These are phyloP conservation scores for Gliomastix tumulicola DNA, from an alignment of 2,329 filamentous ascomycete genomes.

Conservation along the genomic window DNA sequence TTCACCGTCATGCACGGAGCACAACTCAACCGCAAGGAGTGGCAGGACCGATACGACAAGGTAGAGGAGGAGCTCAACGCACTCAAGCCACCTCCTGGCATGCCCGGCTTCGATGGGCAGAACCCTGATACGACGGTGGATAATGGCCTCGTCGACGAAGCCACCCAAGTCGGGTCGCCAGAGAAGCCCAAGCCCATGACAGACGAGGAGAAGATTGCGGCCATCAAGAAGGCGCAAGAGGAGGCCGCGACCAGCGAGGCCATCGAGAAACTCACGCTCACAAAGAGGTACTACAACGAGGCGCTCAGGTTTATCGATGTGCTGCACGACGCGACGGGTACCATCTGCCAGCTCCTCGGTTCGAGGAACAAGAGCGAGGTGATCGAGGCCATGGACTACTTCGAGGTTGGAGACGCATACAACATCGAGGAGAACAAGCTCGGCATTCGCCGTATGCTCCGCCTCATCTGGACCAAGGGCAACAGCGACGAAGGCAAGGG, in stretches of 20 bases:
- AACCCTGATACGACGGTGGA: constrained; percentile 60
- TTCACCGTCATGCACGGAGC: constrained; percentile 90
- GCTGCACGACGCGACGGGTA: constrained; percentile 72
- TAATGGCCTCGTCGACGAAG: constrained; percentile 75
- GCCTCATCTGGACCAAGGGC: constrained; percentile 98
- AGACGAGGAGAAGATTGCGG: constrained; percentile 69
- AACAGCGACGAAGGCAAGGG: constrained; percentile 99
- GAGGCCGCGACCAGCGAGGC: constrained; percentile 85
- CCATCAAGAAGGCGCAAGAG: constrained; percentile 72
- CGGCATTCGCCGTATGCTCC: constrained; percentile 91
- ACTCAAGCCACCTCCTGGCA: constrained; percentile 72
- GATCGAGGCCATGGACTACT: constrained; percentile 98
- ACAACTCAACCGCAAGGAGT: constrained; percentile 77
- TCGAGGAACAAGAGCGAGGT: constrained; percentile 98
- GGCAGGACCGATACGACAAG: constrained; percentile 73
- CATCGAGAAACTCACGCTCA: constrained; percentile 80
- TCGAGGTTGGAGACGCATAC: constrained; percentile 91
- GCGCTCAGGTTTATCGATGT: constrained; percentile 91
- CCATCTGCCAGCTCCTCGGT: constrained; percentile 80
- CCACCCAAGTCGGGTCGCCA: constrained; percentile 70
- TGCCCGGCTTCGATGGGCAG: constrained; percentile 47
- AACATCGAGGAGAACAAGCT: constrained; percentile 89
- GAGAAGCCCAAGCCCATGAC: constrained; percentile 62
- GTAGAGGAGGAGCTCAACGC: constrained; percentile 78
- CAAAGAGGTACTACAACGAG: constrained; percentile 86